These are phyloP conservation scores for Protomyces gravidus DNA, from an alignment of 1,139 yeast genomes.

Conservation along the genomic window DNA sequence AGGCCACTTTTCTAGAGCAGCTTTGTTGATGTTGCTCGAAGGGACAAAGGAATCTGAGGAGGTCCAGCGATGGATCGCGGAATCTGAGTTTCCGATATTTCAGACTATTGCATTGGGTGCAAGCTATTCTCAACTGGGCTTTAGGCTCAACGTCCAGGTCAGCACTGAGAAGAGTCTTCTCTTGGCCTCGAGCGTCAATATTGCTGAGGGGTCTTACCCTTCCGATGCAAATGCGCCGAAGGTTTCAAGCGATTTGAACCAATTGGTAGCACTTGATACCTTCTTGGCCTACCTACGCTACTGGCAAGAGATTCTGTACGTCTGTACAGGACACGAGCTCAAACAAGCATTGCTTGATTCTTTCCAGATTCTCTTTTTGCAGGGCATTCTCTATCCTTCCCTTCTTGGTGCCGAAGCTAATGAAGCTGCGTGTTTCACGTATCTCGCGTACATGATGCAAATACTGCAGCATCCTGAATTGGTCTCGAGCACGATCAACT, in stretches of 20 bases:
- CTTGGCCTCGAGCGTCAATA: neutral
- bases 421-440: slow-evolving; percentile 33
- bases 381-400: slow-evolving; percentile 38
- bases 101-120: slow-evolving; percentile 10
- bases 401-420: slow-evolving; percentile 28
- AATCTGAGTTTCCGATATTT: slow-evolving; percentile 14
- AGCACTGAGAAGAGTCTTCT: neutral
- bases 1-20: slow-evolving; percentile 40
- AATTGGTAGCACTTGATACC: neutral
- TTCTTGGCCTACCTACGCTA: slow-evolving; percentile 38
- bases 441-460: slow-evolving; percentile 36
- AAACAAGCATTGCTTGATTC: slow-evolving; percentile 35
- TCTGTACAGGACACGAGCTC: slow-evolving; percentile 34
- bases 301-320: slow-evolving; percentile 39
- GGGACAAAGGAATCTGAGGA: slow-evolving; percentile 34
- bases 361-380: slow-evolving; percentile 38
- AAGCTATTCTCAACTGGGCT: slow-evolving; percentile 22
- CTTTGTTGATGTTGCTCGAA: slow-evolving; percentile 38
- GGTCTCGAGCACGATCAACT: slow-evolving; percentile 36
- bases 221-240: neutral
- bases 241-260: no score
- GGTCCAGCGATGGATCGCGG: slow-evolving; percentile 38
- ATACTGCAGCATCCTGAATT: slow-evolving; percentile 37
- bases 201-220: neutral
- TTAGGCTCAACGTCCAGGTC: neutral